A percentile compares a stretch with the other conserved stretches of the same genome.
phyloP scores from a whole-genome alignment of 116 monocot genomes.

The Cymodocea nodosa region DNA sequence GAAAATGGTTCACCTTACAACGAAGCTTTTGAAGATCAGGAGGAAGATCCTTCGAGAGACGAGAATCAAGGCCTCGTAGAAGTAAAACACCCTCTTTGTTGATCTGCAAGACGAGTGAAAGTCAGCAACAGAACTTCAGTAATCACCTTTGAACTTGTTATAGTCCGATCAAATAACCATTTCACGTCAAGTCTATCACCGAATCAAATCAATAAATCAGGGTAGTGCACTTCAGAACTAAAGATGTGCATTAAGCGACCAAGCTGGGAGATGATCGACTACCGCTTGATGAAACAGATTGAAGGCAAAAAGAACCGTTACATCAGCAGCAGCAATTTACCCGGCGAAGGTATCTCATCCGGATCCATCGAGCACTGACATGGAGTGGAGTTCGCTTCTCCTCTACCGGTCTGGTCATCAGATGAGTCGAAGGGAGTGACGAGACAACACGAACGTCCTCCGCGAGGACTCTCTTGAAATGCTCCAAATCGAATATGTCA shows the following conservation, averaged over 20 bases:
- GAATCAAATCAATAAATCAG: too few species aligned
- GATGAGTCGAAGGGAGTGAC: constrained; percentile 78
- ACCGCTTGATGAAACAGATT: too few species aligned
- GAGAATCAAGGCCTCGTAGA: constrained; percentile 76
- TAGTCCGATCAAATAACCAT: too few species aligned
- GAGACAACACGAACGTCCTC: constrained; percentile 69
- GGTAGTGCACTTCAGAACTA: too few species aligned
- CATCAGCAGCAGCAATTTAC: constrained; percentile 3
- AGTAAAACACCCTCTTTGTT: constrained; percentile 83
- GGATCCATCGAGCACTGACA: constrained; percentile 67
- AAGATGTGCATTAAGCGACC: too few species aligned
- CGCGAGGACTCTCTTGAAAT: constrained; percentile 70
- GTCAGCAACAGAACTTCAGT: background rate
- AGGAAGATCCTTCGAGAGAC: constrained; percentile 82
- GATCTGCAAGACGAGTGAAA: constrained; percentile 31
- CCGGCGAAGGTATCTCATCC: constrained; percentile 32
- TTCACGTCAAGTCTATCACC: too few species aligned
- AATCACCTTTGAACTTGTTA: too few species aligned
- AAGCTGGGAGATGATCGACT: too few species aligned
- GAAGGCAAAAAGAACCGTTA: too few species aligned
- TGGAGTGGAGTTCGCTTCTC: constrained; percentile 74
- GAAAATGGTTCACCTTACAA: constrained; percentile 49
- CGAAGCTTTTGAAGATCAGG: constrained; percentile 88
- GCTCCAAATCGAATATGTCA: constrained; percentile 84
- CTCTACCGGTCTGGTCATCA: constrained; percentile 55